Base-by-base conservation (phyloP, 164 flowering plant species). In the Liriodendron chinense region DNA sequence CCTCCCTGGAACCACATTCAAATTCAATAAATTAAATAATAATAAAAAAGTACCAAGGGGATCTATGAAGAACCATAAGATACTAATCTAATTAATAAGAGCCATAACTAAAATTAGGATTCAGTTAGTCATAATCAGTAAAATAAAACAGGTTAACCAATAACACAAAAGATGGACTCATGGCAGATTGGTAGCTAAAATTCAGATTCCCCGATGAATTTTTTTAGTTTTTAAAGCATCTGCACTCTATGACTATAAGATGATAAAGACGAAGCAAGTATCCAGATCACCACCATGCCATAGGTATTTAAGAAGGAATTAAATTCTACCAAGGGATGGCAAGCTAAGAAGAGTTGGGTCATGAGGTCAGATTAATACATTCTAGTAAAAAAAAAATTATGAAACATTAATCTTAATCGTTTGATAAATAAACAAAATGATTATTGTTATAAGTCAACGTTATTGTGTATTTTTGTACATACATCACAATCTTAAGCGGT, bases 1-100 rank as follows among this genome's bases (percentile, higher is more conserved):
- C 99, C 98, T 62, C 99, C 99, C 98, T 95, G 84, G 74, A 80
- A 71, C 62, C 28, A n/a, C 43, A 79, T 63, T 67, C 48, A 23
- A 53, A 18, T 26, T 3, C n/a, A 26, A 25, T 26, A 53, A n/a
- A n/a, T 6, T 5, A 34, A 34, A 26, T 1, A 26, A 34, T n/a
- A 34, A 34, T 3, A 34, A 34, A 34, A 34, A 47, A 61, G 22
- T 61, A 61, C 22, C 67, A 22, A 64, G 26, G 14, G 9, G 2
- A 64, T 64, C 34, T 64, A 21, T 23, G 10, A 22, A 64, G 13
- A 14, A 22, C 22, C 16, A n/a, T 21, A 64, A 13, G 34, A 64
- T 64, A 9, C 67, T 64, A n/a, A 24, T 64, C 67, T 64, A 21
- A 64, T 13, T 23, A 64, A 64, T 24, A 9, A 26, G 26, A 1